These are phyloP conservation scores for Talaromyces ruber DNA, from an alignment of 495 filamentous ascomycete species.

Conservation along the genomic window DNA sequence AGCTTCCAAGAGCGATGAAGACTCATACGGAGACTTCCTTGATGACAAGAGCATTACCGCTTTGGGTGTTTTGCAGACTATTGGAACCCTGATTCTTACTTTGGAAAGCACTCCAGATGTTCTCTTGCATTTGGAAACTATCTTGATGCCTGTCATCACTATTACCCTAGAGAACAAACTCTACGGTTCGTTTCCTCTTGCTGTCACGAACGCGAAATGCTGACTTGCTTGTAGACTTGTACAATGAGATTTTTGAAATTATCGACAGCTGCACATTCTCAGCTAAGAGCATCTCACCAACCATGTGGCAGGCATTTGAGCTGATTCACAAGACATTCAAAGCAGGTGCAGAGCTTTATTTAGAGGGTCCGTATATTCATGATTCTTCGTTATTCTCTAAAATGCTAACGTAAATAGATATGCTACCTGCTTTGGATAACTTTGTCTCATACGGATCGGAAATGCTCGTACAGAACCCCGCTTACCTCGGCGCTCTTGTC, in stretches of 20 bases:
- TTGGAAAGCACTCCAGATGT: slow-evolving; percentile 95
- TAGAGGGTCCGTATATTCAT: slow-evolving; percentile 45
- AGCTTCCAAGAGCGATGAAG: slow-evolving; percentile 62
- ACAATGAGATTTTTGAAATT: slow-evolving; percentile 97
- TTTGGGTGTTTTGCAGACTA: slow-evolving; percentile 92
- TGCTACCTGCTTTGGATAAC: slow-evolving; percentile 96
- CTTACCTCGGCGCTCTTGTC: slow-evolving; percentile 77
- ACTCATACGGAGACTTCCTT: slow-evolving; percentile 77
- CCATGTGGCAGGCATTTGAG: slow-evolving; percentile 97
- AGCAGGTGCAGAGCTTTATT: slow-evolving; percentile 88
- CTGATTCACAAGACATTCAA: slow-evolving; percentile 96
- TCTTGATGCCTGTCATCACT: slow-evolving; percentile 92
- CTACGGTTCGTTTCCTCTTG: slow-evolving; percentile 45
- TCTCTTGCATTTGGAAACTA: slow-evolving; percentile 83
- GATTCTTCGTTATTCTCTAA: neutral
- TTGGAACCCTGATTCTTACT: slow-evolving; percentile 93
- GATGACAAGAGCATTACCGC: slow-evolving; percentile 99
- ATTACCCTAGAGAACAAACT: slow-evolving; percentile 97
- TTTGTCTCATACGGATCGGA: slow-evolving; percentile 85
- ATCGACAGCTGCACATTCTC: slow-evolving; percentile 99
- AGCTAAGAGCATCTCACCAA: slow-evolving; percentile 86
- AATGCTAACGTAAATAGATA: slow-evolving; percentile 43
- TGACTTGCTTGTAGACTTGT: slow-evolving; percentile 57
- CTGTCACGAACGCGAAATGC: slow-evolving; percentile 1
- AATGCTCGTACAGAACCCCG: slow-evolving; percentile 70